Percentiles rank a stretch among this genome's conserved stretches.
Evolutionary conservation across 177 flowering plant genomes (phyloP).

Genomic region (Vitis hybrid): DNA sequence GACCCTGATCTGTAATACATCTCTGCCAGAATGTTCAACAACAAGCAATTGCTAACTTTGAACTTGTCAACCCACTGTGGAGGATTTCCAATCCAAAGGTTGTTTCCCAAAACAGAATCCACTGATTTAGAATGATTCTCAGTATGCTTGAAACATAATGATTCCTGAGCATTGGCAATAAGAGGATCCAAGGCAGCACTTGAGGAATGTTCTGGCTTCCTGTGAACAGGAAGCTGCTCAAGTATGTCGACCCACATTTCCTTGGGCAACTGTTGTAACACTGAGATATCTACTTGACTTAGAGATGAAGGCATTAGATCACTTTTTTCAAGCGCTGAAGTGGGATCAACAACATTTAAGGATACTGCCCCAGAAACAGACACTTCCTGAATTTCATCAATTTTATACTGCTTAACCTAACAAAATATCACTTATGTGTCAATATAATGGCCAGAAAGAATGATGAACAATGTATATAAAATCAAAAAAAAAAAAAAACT

Average conservation of each 20-base stretch:
- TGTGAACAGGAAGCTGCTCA: constrained; percentile 65
- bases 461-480: background rate
- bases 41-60: constrained; percentile 43
- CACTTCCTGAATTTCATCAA: constrained; percentile 14
- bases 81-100: constrained; percentile 77
- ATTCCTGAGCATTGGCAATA: constrained; percentile 17
- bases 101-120: constrained; percentile 20
- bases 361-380: constrained; percentile 25
- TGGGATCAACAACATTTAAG: constrained; percentile 12
- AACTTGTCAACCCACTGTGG: constrained; percentile 80
- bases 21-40: constrained; percentile 51
- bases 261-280: constrained; percentile 75
- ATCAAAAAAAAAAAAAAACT: background rate
- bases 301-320: constrained; percentile 80
- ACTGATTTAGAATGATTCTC: constrained; percentile 10
- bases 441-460: background rate
- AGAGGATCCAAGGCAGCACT: constrained; percentile 18
- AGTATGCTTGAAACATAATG: constrained; percentile 2
- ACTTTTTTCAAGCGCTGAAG: constrained; percentile 16
- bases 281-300: constrained; percentile 80
- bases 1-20: constrained; percentile 41
- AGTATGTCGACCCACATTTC: constrained; percentile 69
- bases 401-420: constrained; percentile 22
- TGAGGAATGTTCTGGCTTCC: constrained; percentile 33
- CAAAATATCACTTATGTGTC: background rate